Evolutionary conservation across 345 rosid species (phyloP).

Genomic region (Ceriops zippeliana): DNA sequence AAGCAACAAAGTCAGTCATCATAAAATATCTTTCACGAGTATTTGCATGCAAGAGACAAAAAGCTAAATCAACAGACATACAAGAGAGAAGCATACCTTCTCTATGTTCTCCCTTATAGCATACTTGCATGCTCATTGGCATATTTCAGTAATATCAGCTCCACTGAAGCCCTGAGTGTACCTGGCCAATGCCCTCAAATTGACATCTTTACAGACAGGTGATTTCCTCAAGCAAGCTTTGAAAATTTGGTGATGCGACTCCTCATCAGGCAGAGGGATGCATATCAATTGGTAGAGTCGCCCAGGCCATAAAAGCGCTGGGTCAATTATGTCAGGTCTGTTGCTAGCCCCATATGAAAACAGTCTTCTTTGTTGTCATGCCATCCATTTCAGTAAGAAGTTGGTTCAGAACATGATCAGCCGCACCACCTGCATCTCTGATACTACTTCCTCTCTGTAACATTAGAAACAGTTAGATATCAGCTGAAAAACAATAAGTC

Average conservation of each 20-base stretch:
- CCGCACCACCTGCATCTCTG: constrained; percentile 70
- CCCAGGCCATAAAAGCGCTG: constrained; percentile 56
- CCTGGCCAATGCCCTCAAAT: constrained; percentile 55
- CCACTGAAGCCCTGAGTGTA: constrained; percentile 66
- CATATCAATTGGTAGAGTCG: constrained; percentile 67
- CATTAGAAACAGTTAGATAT: neutral
- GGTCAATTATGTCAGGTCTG: constrained; percentile 55
- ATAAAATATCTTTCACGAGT: no score
- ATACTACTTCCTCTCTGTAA: constrained; percentile 57
- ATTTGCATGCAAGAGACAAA: no score
- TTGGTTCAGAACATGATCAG: constrained; percentile 66
- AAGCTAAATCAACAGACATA: no score
- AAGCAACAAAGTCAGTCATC: no score
- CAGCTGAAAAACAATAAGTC: neutral
- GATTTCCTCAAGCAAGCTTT: constrained; percentile 60
- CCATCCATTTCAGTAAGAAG: constrained; percentile 77
- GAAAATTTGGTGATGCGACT: constrained; percentile 54
- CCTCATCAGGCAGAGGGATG: constrained; percentile 71
- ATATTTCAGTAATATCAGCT: constrained; percentile 66
- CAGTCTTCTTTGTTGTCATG: constrained; percentile 64
- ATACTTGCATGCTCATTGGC: constrained; percentile 63
- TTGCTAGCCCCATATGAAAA: constrained; percentile 62
- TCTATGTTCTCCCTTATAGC: constrained; percentile 71
- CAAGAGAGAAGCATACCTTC: constrained; percentile 36
- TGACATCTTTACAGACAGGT: constrained; percentile 52